Evolutionary conservation across 2,329 filamentous ascomycete species (phyloP).

Genomic region (Calonectria pauciramosa): DNA sequence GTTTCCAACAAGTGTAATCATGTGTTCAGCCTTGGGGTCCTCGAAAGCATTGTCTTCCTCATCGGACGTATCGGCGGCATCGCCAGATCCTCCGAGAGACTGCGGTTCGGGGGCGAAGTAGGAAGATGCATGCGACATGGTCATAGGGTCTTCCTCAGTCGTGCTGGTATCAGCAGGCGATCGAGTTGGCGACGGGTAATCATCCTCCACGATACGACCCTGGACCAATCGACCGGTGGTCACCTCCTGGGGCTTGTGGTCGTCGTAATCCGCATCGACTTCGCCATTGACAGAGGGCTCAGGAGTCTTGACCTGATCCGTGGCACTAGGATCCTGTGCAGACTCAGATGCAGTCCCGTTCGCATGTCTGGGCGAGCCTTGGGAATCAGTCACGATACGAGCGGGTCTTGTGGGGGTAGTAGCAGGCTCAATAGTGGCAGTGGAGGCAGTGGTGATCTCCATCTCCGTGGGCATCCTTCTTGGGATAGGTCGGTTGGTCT

Average conservation of each 20-base stretch:
- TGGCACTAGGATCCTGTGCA: slow-evolving; percentile 33
- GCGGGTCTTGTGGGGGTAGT: slow-evolving; percentile 44
- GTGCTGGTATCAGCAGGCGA: slow-evolving; percentile 77
- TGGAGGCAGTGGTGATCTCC: slow-evolving; percentile 33
- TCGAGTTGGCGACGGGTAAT: slow-evolving; percentile 83
- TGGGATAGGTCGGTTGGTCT: slow-evolving; percentile 47
- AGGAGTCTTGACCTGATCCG: slow-evolving; percentile 42
- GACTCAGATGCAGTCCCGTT: slow-evolving; percentile 41
- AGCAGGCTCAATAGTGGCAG: slow-evolving; percentile 18
- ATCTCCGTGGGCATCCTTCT: slow-evolving; percentile 34
- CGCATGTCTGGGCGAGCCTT: slow-evolving; percentile 58
- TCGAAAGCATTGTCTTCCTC: slow-evolving; percentile 93
- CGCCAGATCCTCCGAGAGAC: slow-evolving; percentile 83
- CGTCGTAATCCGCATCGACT: slow-evolving; percentile 70
- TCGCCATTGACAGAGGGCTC: slow-evolving; percentile 49
- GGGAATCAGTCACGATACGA: slow-evolving; percentile 56
- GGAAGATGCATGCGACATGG: slow-evolving; percentile 82
- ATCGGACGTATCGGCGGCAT: slow-evolving; percentile 86
- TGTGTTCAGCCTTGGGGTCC: slow-evolving; percentile 87
- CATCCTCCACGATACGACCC: slow-evolving; percentile 95
- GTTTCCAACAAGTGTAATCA: slow-evolving; percentile 97
- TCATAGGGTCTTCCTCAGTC: slow-evolving; percentile 85
- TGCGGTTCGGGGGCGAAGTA: slow-evolving; percentile 79
- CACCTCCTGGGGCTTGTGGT: slow-evolving; percentile 88
- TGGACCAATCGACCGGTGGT: slow-evolving; percentile 92